Evolutionary conservation across 1,139 yeast genomes (phyloP).

Genomic region (Debaryomyces robertsiae): DNA sequence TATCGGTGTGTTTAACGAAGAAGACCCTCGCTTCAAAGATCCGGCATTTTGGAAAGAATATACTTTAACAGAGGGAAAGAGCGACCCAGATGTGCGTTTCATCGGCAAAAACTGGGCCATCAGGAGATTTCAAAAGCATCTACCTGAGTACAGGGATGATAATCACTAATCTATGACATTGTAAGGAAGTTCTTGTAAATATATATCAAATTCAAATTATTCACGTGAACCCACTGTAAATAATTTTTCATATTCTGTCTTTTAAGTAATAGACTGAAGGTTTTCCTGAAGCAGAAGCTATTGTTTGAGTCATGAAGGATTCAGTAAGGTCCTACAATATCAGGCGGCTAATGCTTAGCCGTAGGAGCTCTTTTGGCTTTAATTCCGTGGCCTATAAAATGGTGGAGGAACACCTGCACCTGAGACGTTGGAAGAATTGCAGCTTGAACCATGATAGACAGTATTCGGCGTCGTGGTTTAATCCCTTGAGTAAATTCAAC

Average conservation of each 20-base stretch:
- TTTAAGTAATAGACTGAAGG: not conserved
- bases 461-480: conserved; percentile 19
- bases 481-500: conserved; percentile 24
- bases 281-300: not conserved
- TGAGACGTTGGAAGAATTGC: no score
- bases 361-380: no score
- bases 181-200: conserved; percentile 8
- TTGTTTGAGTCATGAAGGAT: not conserved
- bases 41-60: conserved; percentile 74
- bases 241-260: not conserved
- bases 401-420: no score
- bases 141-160: conserved; percentile 42
- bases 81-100: conserved; percentile 68
- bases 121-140: conserved; percentile 61
- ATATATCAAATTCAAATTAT: conserved; percentile 2
- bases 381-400: not conserved
- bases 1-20: conserved; percentile 54
- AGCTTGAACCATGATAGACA: not conserved
- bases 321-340: not conserved
- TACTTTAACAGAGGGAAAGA: conserved; percentile 63
- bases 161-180: conserved; percentile 7
- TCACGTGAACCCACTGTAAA: conserved; percentile 5
- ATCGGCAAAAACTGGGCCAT: conserved; percentile 83
- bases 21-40: conserved; percentile 61
- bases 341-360: not conserved